Base-by-base conservation (phyloP, 257 asterid species). In the Haberlea rhodopensis region DNA sequence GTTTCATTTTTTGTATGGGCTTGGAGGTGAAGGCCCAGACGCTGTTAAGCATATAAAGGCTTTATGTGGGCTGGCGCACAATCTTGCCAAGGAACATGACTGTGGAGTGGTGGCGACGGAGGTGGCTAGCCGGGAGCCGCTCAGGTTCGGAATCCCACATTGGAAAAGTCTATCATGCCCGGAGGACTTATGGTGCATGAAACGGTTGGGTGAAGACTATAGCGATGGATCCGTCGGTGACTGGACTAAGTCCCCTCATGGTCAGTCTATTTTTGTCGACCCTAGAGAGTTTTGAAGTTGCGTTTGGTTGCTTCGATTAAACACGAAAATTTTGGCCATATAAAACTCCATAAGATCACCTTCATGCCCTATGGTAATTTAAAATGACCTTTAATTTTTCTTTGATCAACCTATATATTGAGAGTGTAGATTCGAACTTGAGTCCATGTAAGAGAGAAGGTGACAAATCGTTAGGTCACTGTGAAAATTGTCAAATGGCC, bases 31-130 rank as follows among this genome's bases (percentile, higher is more conserved):
- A 9, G 97, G 97, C 86, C 95, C 89, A 28, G 64, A 67, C 16
- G 62, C 78, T 1, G 82, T 26, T 1, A 68, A 66, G 37, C 56
- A 78, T 28, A 32, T 65, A 1, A 77, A 52, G 70, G 79, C 82
- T 13, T 66, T 88, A 0, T 91, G 96, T 53, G 78, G 75, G 7
- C 26, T 43, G 66, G 95, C 96, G n/a, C 96, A 87, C 19, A 87
- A 90, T 57, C 0, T 90, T 65, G 97, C 91, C 0, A 79, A 78
- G 65, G 87, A 82, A 0, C 54, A 72, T 6, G 87, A 84, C 19
- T 86, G 95, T 5, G 90, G 84, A 2, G 97, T 91, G 75, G 96
- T 91, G 82, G 97, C 90, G 3, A 86, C 97, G 8, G 97, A 91
- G 82, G 96, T 91, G 49, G 91, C 90, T 0, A 49, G 66, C 0